Evolutionary conservation across 305 asterid genomes (phyloP).

Genomic region (Fraxinus baroniana): DNA sequence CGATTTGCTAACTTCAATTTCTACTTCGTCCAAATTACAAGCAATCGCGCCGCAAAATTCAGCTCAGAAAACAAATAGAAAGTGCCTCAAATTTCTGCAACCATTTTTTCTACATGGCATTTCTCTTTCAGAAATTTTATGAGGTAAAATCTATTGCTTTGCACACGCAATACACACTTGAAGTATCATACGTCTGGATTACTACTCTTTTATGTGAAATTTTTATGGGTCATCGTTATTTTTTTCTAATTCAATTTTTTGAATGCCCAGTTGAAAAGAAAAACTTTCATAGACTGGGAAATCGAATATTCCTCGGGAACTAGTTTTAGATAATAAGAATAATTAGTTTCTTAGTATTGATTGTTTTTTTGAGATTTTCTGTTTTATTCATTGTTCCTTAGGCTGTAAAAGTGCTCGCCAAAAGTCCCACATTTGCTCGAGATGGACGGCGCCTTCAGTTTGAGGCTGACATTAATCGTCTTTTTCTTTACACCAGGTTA

Average conservation of each 20-base stretch:
- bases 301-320: not conserved
- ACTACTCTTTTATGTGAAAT: not conserved
- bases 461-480: constrained; percentile 79
- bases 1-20: constrained; percentile 5
- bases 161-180: not conserved
- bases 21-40: not conserved
- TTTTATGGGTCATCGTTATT: not conserved
- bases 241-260: not conserved
- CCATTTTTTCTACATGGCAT: constrained; percentile 50
- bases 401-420: constrained; percentile 88
- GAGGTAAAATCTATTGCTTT: constrained; percentile 41
- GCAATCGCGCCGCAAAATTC: constrained; percentile 10
- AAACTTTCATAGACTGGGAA: not conserved
- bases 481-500: constrained; percentile 82
- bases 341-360: not conserved
- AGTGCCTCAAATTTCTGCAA: constrained; percentile 23
- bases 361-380: constrained; percentile 5
- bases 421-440: constrained; percentile 73
- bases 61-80: constrained; percentile 13
- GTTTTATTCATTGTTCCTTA: constrained; percentile 23
- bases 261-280: not conserved
- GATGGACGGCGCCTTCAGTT: constrained; percentile 70
- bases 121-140: constrained; percentile 72
- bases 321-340: not conserved
- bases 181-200: not conserved